phyloP scores from a whole-genome alignment of 352 stramenopile genomes.

The Phytophthora meadii region DNA sequence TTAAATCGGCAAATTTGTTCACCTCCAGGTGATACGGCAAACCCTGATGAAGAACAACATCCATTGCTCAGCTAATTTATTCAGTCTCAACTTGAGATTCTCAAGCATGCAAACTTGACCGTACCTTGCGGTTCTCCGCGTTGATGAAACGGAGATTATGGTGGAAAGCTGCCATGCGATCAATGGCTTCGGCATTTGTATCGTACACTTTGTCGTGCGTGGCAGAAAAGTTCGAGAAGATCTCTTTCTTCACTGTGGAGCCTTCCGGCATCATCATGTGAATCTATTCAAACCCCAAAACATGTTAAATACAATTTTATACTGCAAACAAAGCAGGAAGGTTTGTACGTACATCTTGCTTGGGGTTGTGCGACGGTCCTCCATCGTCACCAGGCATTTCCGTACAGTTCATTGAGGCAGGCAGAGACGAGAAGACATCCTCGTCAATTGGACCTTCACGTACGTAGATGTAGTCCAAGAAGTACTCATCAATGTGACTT shows the following conservation, averaged over 20 bases:
- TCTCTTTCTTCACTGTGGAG: conserved; percentile 50
- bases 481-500: conserved; percentile 93
- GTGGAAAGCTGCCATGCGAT: conserved; percentile 76
- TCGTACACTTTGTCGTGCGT: conserved; percentile 70
- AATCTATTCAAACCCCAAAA: conserved; percentile 50
- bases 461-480: conserved; percentile 89
- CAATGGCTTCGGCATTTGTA: conserved; percentile 46
- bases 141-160: conserved; percentile 90
- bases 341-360: conserved; percentile 61
- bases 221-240: conserved; percentile 76
- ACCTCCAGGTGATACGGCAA: conserved; percentile 78
- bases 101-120: not conserved
- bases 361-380: conserved; percentile 59
- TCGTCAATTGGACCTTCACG: conserved; percentile 69
- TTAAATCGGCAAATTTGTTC: conserved; percentile 88
- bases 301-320: conserved; percentile 5
- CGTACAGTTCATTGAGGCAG: conserved; percentile 86
- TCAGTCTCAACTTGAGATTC: no score
- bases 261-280: conserved; percentile 86
- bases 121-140: conserved; percentile 81
- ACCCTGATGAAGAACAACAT: conserved; percentile 39
- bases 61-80: no score
- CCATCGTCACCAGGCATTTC: conserved; percentile 56
- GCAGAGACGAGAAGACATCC: conserved; percentile 73
- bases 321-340: conserved; percentile 2